phyloP scores from a whole-genome alignment of 2,329 filamentous ascomycete species.

The Ceratocystis variospora region DNA sequence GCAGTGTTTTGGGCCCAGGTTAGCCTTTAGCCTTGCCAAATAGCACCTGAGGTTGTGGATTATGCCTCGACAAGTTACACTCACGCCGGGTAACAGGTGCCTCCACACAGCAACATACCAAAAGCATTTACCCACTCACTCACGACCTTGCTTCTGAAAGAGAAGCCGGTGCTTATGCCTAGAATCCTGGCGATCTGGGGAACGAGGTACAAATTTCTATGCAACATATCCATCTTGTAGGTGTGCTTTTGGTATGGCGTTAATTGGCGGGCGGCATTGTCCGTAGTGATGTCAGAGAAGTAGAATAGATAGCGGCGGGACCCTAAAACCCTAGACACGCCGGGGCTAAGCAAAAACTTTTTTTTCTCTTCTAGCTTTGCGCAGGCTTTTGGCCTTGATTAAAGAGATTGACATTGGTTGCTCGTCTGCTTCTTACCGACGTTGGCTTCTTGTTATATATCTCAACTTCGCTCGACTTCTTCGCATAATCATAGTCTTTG shows the following conservation, averaged over 20 bases:
- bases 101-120: background rate
- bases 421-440: background rate
- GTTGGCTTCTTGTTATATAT: too few relatives aligned
- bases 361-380: background rate
- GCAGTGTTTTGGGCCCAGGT: background rate
- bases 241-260: background rate
- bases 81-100: background rate
- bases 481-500: background rate
- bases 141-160: background rate
- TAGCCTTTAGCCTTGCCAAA: too few relatives aligned
- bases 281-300: background rate
- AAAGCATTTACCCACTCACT: background rate
- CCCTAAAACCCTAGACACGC: background rate
- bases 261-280: background rate
- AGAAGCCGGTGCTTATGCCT: background rate
- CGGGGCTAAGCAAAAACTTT: background rate
- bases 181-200: background rate
- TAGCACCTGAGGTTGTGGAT: too few relatives aligned
- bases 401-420: background rate
- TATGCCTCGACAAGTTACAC: background rate
- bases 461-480: too few relatives aligned
- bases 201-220: background rate
- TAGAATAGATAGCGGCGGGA: background rate
- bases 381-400: background rate
- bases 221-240: background rate